phyloP scores from a whole-genome alignment of 805 yeast species.

The Candida ovalis region DNA sequence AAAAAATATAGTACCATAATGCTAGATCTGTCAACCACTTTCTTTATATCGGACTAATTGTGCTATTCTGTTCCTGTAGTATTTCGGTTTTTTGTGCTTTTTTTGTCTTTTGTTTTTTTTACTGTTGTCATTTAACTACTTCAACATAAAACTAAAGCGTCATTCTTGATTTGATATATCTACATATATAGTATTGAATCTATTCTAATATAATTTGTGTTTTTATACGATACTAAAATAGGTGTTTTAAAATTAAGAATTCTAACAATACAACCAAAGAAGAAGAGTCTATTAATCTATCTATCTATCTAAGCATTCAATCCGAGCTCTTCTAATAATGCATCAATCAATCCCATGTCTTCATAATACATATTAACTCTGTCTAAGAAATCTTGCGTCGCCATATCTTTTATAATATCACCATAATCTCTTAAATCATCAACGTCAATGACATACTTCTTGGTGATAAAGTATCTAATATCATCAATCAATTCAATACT shows the following conservation, averaged over 20 bases:
- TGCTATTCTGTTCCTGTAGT: not conserved
- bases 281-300: not conserved
- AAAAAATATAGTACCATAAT: too few relatives aligned
- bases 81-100: not conserved
- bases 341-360: conserved; percentile 40
- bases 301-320: conserved; percentile 37
- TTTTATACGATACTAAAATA: too few relatives aligned
- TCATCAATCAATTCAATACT: conserved; percentile 79
- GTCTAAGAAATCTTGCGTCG: conserved; percentile 16
- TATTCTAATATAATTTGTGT: not conserved
- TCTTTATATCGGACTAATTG: too few relatives aligned
- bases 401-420: conserved; percentile 10
- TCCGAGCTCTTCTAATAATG: conserved; percentile 34
- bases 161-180: not conserved
- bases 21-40: too few relatives aligned
- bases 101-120: not conserved
- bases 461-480: conserved; percentile 57
- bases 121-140: not conserved
- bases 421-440: conserved; percentile 19
- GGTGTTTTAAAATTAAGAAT: not conserved
- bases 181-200: not conserved
- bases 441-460: conserved; percentile 31
- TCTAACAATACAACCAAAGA: too few relatives aligned
- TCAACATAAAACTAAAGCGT: not conserved
- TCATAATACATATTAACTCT: conserved; percentile 26